phyloP scores from a whole-genome alignment of 179 eudicot species.

The Gypsophila paniculata region DNA sequence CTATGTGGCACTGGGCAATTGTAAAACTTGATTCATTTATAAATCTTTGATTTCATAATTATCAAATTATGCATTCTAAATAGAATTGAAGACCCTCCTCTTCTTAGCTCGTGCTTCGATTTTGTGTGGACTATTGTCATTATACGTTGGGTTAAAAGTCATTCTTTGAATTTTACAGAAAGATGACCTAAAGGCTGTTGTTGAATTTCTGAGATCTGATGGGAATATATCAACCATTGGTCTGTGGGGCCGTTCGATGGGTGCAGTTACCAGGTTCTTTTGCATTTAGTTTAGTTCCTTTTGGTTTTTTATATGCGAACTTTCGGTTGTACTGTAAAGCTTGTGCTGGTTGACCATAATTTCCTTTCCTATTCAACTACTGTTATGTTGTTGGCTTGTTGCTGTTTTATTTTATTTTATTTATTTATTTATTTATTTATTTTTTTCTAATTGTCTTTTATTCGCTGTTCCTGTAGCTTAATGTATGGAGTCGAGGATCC shows the following conservation, averaged over 20 bases:
- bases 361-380: not conserved
- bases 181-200: conserved; percentile 88
- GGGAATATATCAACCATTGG: conserved; percentile 88
- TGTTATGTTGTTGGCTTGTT: not conserved
- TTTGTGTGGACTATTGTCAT: conserved; percentile 2
- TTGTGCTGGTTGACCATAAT: not conserved
- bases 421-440: too few relatives aligned
- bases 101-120: not conserved
- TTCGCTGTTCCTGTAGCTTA: conserved; percentile 48
- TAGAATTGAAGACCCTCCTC: not conserved
- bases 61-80: not conserved
- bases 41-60: not conserved
- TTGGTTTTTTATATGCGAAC: not conserved
- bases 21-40: not conserved
- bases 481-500: conserved; percentile 99
- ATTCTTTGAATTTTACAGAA: conserved; percentile 55
- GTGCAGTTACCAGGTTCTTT: conserved; percentile 88
- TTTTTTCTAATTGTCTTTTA: conserved; percentile 15
- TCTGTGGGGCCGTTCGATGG: conserved; percentile 99
- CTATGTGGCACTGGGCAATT: not conserved
- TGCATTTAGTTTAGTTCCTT: conserved; percentile 13
- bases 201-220: conserved; percentile 74
- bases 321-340: not conserved
- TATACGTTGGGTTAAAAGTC: not conserved
- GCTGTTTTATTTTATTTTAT: too few relatives aligned